Base-by-base conservation (phyloP, 768 basidiomycete species). In the Coprinopsis marcescibilis region DNA sequence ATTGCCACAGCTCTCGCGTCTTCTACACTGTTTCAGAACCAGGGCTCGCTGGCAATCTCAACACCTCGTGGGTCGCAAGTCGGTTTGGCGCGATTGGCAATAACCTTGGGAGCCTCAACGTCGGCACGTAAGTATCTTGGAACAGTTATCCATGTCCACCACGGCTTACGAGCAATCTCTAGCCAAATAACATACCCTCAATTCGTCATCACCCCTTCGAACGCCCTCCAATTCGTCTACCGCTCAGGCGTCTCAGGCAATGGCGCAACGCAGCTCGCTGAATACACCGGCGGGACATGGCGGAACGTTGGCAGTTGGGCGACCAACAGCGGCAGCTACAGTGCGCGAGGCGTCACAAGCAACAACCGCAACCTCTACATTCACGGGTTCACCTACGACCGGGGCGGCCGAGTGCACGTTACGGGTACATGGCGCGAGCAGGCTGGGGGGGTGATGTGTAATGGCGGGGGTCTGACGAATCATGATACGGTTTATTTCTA, bases 381-480 rank as follows among this genome's bases (percentile, higher is more conserved):
- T 55, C 71, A 75, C 41, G 73, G 71, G 0, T 72, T 72, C 55
- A 70, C 71, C 1, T 72, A 73, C 57, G 67, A 36, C 57, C 55
- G 1, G 57, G 55, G 7, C 60, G 66, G 12, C 53, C n/a, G n/a
- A n/a, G n/a, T 64, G 0, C 70, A 75, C 54, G 67, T 75, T 24
- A 68, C 71, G 1, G 73, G 73, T 2, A 75, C 71, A 20, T 75
- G 73, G 73, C 58, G 73, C 54, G 71, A 75, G 45, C 70, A 73
- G 44, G 65, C 59, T 43, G 62, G 56, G 3, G 70, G 65, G 2
- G 69, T 75, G 7, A 66, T 63, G 15, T 75, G 73, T 52, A 71
- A 62, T 42, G 64, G 64, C 38, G 66, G 62, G 1, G 71, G 71
- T 3, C 53, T 75, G 32, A 75, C 73, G 13, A 75, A 75, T 49